Percentiles rank a stretch among this genome's conserved stretches.
Evolutionary conservation across 768 basidiomycete species (phyloP).

Genomic region (Boletus reticulatus): DNA sequence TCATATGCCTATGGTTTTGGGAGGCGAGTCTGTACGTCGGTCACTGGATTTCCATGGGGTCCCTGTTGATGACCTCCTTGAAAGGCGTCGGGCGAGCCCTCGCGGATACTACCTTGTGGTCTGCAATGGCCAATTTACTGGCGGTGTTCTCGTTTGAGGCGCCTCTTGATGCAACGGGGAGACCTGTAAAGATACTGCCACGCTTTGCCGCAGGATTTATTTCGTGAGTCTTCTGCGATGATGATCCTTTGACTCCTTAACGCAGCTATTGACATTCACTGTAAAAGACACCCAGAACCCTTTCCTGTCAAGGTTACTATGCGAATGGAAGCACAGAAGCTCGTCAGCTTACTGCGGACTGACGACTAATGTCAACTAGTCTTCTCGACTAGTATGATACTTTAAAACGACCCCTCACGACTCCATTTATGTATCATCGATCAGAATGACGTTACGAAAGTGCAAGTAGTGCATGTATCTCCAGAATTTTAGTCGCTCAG

Average conservation of each 20-base stretch:
- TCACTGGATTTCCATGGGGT: background rate
- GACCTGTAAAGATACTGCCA: background rate
- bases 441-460: background rate
- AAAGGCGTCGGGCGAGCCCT: slow-evolving; percentile 4
- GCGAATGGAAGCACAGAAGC: background rate
- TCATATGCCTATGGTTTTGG: slow-evolving; percentile 1
- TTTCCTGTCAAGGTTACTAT: background rate
- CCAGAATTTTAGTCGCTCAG: background rate
- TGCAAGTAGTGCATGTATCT: background rate
- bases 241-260: background rate
- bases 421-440: background rate
- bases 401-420: background rate
- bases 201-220: slow-evolving; percentile 1
- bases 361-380: background rate
- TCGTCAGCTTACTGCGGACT: background rate
- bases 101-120: slow-evolving; percentile 1
- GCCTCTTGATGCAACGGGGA: slow-evolving; percentile 2
- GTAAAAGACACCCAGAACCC: background rate
- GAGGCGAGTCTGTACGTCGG: slow-evolving; percentile 5
- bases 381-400: background rate
- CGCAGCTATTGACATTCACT: background rate
- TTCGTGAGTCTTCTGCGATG: background rate
- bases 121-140: background rate
- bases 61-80: background rate
- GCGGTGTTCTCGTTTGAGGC: slow-evolving; percentile 6